phyloP scores from a whole-genome alignment of 441 rosid species.

The Gossypium gossypioides region DNA sequence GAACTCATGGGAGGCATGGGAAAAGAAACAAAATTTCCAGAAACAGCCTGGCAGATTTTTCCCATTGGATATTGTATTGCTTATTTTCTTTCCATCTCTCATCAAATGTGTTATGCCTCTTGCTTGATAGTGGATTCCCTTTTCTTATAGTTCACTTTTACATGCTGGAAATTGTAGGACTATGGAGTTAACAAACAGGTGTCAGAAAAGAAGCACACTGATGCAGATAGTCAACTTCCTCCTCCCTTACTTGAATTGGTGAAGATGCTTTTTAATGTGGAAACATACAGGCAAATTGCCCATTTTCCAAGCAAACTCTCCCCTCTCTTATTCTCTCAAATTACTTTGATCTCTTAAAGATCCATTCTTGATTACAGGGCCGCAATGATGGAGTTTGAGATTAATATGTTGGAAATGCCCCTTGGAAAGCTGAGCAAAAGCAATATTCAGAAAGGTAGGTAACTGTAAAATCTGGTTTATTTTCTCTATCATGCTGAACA shows the following conservation, averaged over 20 bases:
- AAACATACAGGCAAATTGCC: slow-evolving; percentile 59
- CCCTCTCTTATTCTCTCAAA: background rate
- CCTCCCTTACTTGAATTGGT: slow-evolving; percentile 59
- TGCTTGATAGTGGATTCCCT: slow-evolving; percentile 3
- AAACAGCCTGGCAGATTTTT: slow-evolving; percentile 82
- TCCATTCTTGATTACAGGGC: slow-evolving; percentile 44
- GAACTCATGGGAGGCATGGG: slow-evolving; percentile 91
- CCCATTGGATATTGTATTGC: slow-evolving; percentile 78
- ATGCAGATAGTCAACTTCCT: slow-evolving; percentile 53
- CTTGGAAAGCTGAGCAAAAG: slow-evolving; percentile 90
- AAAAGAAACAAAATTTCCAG: slow-evolving; percentile 57
- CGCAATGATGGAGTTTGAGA: slow-evolving; percentile 97
- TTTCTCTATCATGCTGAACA: background rate
- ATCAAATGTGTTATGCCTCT: background rate
- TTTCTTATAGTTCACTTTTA: background rate
- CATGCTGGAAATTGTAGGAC: slow-evolving; percentile 44
- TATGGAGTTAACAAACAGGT: slow-evolving; percentile 72
- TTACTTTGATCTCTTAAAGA: slow-evolving; percentile 12
- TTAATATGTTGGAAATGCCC: slow-evolving; percentile 95
- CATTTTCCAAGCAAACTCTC: background rate
- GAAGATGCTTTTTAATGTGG: slow-evolving; percentile 87
- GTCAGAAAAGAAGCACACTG: slow-evolving; percentile 31
- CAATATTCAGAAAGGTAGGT: slow-evolving; percentile 74
- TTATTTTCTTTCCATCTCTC: slow-evolving; percentile 8
- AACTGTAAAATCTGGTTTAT: slow-evolving; percentile 1